Evolutionary conservation across 1,284 basidiomycete species (phyloP), one percentile per base, ranked within the genome.

Genomic region (Volvariella volvacea): DNA sequence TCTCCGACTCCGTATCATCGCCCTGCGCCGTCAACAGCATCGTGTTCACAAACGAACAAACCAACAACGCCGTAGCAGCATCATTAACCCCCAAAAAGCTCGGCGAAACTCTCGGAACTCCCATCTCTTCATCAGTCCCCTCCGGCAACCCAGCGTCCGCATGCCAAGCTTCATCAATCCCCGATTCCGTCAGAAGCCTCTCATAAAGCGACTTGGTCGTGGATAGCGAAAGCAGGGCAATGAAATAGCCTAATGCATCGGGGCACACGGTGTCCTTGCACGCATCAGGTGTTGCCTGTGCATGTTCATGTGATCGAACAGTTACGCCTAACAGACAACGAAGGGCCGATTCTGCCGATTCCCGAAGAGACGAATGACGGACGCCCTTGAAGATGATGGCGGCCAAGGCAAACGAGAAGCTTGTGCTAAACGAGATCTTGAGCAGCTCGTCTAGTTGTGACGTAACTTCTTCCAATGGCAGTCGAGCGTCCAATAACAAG

Each of bases 331-430:
- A 65, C 22, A 83, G 67, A 44, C 66, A 80, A 50, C 76, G 70
- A 14, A 87, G 65, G 10, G 74, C 73, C 2, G 65, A 65, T 50
- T 77, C 74, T 2, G 85, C 81, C 15, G 76, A 70, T 1, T 75
- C 76, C 44, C 67, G 75, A 45, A 90, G 73, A 2, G 71, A 69
- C 3, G 78, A 72, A 54, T 85, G 80, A 30, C 91, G 80, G 43
- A 92, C 65, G 17, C 91, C 91, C 58, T 92, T 92, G 74, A 91
- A 89, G 45, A 94, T 78, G 50, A 90, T 76, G 0, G 88, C 74
- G 0, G 89, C 81, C 10, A 94, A 66, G 4, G 88, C 83, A 60
- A 93, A 90, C 10, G 85, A 87, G 60, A 91, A 86, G 60, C 74
- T 84, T 1, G 76, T 72, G 33, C 87, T 83, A 64, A 92, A 92